Evolutionary conservation across 2,329 filamentous ascomycete genomes (phyloP).

Genomic region (Fusarium gaditjirri): DNA sequence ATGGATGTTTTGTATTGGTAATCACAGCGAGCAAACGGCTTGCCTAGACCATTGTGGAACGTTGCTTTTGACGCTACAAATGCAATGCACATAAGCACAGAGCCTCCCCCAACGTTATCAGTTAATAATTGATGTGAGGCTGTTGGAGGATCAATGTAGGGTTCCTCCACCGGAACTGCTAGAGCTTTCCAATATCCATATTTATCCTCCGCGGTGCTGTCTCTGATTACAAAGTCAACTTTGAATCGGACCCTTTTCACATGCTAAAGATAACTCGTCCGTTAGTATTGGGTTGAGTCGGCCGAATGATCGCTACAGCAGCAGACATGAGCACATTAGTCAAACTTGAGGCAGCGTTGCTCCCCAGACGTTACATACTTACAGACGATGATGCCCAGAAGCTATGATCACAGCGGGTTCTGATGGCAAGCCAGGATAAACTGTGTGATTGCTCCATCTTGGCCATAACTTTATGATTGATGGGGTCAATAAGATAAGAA

Average conservation of each 20-base stretch:
- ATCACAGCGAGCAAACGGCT: neutral
- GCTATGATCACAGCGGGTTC: neutral
- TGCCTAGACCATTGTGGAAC: slow-evolving; percentile 3
- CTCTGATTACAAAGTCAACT: slow-evolving; percentile 1
- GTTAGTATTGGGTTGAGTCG: neutral
- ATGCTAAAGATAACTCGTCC: neutral
- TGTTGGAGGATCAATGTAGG: too few species aligned
- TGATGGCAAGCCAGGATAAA: neutral
- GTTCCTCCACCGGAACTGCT: neutral
- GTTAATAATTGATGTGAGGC: neutral
- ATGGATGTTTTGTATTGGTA: slow-evolving; percentile 17
- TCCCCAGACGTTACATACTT: neutral
- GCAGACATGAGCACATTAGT: neutral
- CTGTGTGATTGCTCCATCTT: neutral
- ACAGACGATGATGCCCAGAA: neutral
- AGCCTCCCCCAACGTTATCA: slow-evolving; percentile 18
- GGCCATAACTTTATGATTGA: neutral
- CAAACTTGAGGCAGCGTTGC: neutral
- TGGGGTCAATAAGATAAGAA: neutral
- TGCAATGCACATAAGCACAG: slow-evolving; percentile 21
- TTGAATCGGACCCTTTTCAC: neutral
- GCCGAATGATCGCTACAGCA: neutral
- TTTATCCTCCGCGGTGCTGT: neutral
- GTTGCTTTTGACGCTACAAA: neutral
- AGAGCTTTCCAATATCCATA: neutral